Evolutionary conservation across 2,329 filamentous ascomycete species (phyloP), one percentile per base, ranked within the genome.

Genomic region (Harringtonia aguacate): DNA sequence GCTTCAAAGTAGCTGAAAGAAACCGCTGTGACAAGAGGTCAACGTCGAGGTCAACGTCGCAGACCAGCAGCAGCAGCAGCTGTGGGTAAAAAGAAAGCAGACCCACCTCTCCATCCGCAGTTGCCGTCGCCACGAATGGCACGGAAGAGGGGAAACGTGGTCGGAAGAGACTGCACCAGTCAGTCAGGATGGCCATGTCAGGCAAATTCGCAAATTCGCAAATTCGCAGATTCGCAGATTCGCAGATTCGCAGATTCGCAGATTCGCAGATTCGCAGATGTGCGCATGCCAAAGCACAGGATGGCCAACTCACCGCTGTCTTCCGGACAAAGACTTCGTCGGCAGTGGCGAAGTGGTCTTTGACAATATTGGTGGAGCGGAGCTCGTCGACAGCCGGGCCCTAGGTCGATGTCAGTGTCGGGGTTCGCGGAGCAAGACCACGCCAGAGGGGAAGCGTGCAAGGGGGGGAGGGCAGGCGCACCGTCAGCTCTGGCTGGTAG

Each of bases 1-100:
- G 79, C 82, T 64, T 98, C 92, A 58, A 94, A 95, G 63, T 95
- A 97, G 51, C 81, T 81, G 62, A 94, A 98, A 21, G 82, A 88
- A 58, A 95, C 84, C 41, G 90, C 92, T 97, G 61, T 27, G 6
- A 10, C 24, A 30, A 48, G 33, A 12, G 5, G 27, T 20, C 6
- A 34, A 22, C 8, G 30, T 20, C 7, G n/a, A n/a, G n/a, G 33
- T 21, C 33, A 18, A 7, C n/a, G 6, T 36, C 33, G 5, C 5
- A 18, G 18, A 18, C 24, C 24, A 21, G 8, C 20, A 7, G 33
- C n/a, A 36, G 8, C 4, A 24, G 14, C 34, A 3, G 14, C 3
- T n/a, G 14, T 6, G 8, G 27, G 20, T 20, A 34, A 22, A 37
- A 21, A 38, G 29, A 20, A 21, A 21, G 5, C 21, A 36, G 4